phyloP scores from a whole-genome alignment of 2,329 filamentous ascomycete genomes.

The Ophiostoma sp. region DNA sequence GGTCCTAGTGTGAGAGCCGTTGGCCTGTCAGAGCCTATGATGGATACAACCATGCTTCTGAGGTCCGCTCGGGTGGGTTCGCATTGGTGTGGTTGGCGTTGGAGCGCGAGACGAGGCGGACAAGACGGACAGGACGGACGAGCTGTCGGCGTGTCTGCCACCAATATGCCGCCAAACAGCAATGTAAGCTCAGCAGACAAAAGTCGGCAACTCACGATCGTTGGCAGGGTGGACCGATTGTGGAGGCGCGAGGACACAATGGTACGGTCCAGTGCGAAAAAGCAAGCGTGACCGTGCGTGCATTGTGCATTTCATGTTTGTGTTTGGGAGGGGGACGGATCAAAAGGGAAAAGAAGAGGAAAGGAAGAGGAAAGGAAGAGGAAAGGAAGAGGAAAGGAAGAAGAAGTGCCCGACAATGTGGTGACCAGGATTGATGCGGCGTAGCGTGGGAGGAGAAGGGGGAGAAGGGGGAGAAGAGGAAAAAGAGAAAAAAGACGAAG shows the following conservation, averaged over 20 bases:
- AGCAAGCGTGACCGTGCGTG: conserved; percentile 5
- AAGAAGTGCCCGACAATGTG: background rate
- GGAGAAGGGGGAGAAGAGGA: background rate
- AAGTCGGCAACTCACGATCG: background rate
- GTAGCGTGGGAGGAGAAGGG: background rate
- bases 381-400: conserved; percentile 6
- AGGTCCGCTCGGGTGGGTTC: background rate
- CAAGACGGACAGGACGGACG: background rate
- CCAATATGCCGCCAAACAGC: too few species aligned
- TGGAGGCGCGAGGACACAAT: background rate
- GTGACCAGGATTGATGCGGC: conserved; percentile 13
- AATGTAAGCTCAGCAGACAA: background rate
- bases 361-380: background rate
- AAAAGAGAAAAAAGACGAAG: conserved; percentile 7
- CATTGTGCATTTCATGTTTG: background rate
- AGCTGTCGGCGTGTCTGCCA: background rate
- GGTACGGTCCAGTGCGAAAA: background rate
- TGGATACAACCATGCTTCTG: background rate
- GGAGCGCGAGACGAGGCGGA: background rate
- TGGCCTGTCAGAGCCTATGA: background rate
- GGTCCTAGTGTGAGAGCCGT: background rate
- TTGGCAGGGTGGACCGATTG: background rate
- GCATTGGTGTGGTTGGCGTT: background rate
- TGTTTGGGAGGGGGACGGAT: background rate
- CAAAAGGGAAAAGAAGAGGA: conserved; percentile 11